A percentile compares a stretch with the other conserved stretches of the same genome.
Conservation (phyloP, 805 yeast genomes). For the Phaffomyces thermotolerans region DNA sequence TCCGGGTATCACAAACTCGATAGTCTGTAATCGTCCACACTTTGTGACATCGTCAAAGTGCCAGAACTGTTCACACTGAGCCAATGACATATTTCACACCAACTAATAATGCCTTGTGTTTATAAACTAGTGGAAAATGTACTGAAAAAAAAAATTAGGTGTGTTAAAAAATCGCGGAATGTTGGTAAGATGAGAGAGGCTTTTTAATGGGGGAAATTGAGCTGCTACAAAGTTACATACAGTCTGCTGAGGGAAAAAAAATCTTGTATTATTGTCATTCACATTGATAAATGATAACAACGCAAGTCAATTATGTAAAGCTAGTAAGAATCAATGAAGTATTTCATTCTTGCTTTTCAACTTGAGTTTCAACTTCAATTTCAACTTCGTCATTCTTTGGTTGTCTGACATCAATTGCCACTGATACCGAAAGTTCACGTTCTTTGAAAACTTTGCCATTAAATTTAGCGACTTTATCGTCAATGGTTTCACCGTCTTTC, state of each 20-base stretch:
- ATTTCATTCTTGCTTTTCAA: background rate
- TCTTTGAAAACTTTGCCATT: conserved; percentile 63
- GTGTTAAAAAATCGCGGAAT: too few species aligned
- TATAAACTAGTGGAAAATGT: too few species aligned
- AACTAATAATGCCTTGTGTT: background rate
- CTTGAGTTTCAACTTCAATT: background rate
- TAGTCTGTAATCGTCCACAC: conserved; percentile 38
- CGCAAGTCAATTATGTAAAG: too few species aligned
- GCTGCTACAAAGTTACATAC: too few species aligned
- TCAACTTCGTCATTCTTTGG: conserved; percentile 22
- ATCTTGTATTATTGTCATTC: too few species aligned
- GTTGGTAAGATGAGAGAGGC: too few species aligned
- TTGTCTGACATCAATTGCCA: conserved; percentile 58
- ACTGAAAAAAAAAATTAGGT: too few species aligned
- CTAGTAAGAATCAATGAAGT: too few species aligned
- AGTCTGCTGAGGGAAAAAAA: too few species aligned
- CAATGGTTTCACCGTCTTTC: conserved; percentile 37
- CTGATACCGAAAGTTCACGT: conserved; percentile 56
- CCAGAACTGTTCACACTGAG: conserved; percentile 32
- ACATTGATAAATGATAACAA: too few species aligned
- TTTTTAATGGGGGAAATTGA: too few species aligned
- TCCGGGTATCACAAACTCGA: conserved; percentile 32
- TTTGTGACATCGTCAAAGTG: conserved; percentile 52
- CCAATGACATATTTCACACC: background rate
- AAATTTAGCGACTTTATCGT: conserved; percentile 59